Base-by-base conservation (phyloP, 2,329 filamentous ascomycete genomes). In the Colletotrichum simmondsii region DNA sequence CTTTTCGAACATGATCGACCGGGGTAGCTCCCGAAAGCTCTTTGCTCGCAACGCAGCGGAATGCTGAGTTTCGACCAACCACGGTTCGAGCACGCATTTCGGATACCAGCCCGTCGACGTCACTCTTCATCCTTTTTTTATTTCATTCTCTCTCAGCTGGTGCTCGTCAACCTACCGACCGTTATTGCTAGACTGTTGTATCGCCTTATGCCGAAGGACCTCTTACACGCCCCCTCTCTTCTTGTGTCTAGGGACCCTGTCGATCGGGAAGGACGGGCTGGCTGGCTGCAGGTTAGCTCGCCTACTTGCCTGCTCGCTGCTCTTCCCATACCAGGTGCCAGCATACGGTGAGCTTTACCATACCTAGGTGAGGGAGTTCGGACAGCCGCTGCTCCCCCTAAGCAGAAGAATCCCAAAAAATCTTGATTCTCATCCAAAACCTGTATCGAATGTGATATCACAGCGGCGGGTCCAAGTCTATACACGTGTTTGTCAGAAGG, bases 391-490 rank as follows among this genome's bases (percentile, higher is more conserved):
- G 1, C 42, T n/a, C 19, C 42, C 16, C 6, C 14, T 1, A 46
- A 49, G 19, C 19, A 22, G 8, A 5, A 22, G 42, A n/a, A 10
- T 26, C 24, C 5, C 37, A 10, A 49, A 49, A 30, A 52, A 49
- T 52, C 60, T 28, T 64, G 46, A 49, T 54, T 64, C 49, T 28
- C 42, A 28, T 32, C 49, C 61, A 54, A 54, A 42, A 64, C 49
- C 49, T 64, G 61, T 64, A 63, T 57, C 52, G 59, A 54, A 28
- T 58, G 71, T 75, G 71, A 74, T 71, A 75, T 74, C 73, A 75
- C 67, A 71, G 58, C 60, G 42, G 63, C 65, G 46, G 62, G 62
- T 53, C 62, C 52, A 49, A 58, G 56, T 58, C 56, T 24, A 58
- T 35, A 58, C 42, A 58, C 16, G 26, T 28, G 30, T 22, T n/a